Base-by-base conservation (phyloP, 148 eudicot genomes). In the Rhododendron mucronatum region DNA sequence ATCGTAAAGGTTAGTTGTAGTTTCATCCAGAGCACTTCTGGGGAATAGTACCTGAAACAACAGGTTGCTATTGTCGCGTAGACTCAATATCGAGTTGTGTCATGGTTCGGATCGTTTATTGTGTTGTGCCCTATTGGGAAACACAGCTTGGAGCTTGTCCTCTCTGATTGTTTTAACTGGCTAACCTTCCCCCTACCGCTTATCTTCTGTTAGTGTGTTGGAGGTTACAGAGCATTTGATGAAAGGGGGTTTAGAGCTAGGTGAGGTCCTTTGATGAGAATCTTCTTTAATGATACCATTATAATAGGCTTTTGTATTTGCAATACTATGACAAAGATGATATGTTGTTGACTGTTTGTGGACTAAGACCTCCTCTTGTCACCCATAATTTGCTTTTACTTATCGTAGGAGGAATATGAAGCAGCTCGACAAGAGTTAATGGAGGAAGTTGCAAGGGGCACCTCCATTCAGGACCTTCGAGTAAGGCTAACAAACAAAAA, bases 351-450 rank as follows among this genome's bases (percentile, higher is more conserved):
- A 71, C 16, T 13, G 4, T 71, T 28, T 4, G 39, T 71, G 39
- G 76, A 71, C 20, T 33, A 71, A 30, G 76, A 33, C 37, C 41
- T 71, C 7, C 37, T 71, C 18, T 30, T 33, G 14, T 71, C 76
- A 13, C 67, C 55, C 33, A 75, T 33, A 55, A 53, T 13, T 7
- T 76, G 48, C 51, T 82, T 55, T 73, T 37, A 6, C 44, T 47
- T 82, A 16, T 87, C 39, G 71, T 79, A 96, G 99, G 95, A 82
- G 88, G 98, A 96, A 88, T 96, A 92, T 91, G 99, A 96, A 89
- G 97, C 95, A 37, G 99, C 98, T 87, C 93, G 99, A 86, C 85
- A 86, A 71, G 98, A 96, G 89, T 90, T 96, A 83, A 33, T 87
- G 87, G 91, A 94, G 86, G 95, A 93, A 91, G 86, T 95, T 82